Percentiles rank a stretch among this genome's conserved stretches.
Conservation (phyloP, 331 rosid species). For the Arachis monticola region DNA sequence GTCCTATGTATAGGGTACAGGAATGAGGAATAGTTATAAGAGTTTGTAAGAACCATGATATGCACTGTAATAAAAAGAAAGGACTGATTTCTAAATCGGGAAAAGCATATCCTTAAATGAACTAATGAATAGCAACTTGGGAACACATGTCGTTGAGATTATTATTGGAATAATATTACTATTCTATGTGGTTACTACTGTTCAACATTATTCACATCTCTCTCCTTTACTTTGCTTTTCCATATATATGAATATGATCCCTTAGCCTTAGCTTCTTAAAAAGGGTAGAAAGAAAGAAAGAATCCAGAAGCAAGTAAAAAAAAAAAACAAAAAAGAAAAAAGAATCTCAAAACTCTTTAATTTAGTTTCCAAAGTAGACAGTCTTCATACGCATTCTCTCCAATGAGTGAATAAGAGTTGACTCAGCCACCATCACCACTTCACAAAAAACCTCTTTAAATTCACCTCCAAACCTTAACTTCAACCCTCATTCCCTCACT, state of each 20-base stretch:
- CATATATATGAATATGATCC: constrained; percentile 43
- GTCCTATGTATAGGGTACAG: no score
- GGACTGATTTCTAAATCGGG: constrained; percentile 56
- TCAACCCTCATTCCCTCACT: constrained; percentile 49
- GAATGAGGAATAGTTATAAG: no score
- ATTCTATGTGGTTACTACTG: constrained; percentile 57
- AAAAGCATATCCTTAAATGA: constrained; percentile 50
- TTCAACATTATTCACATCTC: constrained; percentile 50
- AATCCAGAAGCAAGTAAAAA: constrained; percentile 40
- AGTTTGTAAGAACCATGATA: neutral
- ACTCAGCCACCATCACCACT: constrained; percentile 74
- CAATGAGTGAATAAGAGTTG: constrained; percentile 57
- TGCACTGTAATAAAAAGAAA: constrained; percentile 39
- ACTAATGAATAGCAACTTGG: constrained; percentile 35
- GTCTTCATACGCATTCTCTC: constrained; percentile 82
- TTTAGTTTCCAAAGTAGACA: constrained; percentile 65
- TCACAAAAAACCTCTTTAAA: constrained; percentile 57
- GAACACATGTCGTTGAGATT: constrained; percentile 41
- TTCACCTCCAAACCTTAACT: constrained; percentile 56
- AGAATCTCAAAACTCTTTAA: constrained; percentile 61
- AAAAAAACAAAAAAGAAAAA: constrained; percentile 39
- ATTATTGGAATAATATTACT: constrained; percentile 25
- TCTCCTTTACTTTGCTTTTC: constrained; percentile 65
- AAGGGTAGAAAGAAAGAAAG: constrained; percentile 43
- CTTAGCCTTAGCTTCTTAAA: constrained; percentile 50